Base-by-base conservation (phyloP, 129 eudicot species). In the Pulicaria dysenterica region DNA sequence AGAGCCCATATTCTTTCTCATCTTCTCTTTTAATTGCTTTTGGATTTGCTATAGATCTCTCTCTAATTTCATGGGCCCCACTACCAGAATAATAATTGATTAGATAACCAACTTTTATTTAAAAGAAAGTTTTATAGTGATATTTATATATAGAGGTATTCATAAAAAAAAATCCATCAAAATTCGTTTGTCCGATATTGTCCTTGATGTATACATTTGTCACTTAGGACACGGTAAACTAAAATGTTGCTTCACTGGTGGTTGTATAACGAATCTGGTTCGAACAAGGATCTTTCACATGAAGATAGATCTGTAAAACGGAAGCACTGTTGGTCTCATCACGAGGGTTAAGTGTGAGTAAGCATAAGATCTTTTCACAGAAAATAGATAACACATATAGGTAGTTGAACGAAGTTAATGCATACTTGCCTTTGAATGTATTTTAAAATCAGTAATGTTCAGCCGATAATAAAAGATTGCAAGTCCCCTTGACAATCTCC, bases 51-150 rank as follows among this genome's bases (percentile, higher is more conserved):
- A 62, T 61, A 86, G 76, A 86, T 85, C 84, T 73, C 53, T 77
- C 79, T 75, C 79, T 82, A 64, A 80, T 74, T 70, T 51, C 66
- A 65, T 66, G 84, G 86, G 16, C 89, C 98, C 81, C 84, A 78
- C 75, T 60, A 58, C 57, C 51, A 82, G 81, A 80, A 89, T 83
- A 83, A 85, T 89, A 87, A 89, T 83, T 82, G 90, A 79, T 77
- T 82, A 85, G 77, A 76, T 54, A 77, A 47, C 47, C 64, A 75
- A 56, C 83, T 80, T 78, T 83, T 42, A 64, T 67, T 46, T 47
- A 60, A 70, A 61, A 81, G 74, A 45, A 44, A 49, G 15, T 75
- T 48, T 3, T 64, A 15, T 44, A 31, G 8, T 38, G n/a, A 36
- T 6, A 57, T 45, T 15, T 41, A 58, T 72, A 34, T 39, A 72